These are phyloP conservation scores for Panicum virgatum DNA, from an alignment of 202 grass and related monocot genomes.

Conservation along the genomic window DNA sequence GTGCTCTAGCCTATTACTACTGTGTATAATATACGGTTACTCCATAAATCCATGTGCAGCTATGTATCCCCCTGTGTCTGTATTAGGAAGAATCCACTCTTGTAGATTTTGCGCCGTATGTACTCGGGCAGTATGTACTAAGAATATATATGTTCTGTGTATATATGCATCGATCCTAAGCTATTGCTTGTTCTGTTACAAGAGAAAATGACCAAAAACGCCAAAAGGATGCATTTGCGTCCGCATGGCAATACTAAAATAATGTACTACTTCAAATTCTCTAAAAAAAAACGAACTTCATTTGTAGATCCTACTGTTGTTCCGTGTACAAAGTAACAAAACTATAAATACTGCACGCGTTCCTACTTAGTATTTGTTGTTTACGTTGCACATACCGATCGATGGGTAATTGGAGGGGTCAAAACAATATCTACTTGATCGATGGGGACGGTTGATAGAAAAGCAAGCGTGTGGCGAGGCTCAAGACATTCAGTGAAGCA, in stretches of 20 bases:
- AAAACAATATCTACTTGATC: not conserved
- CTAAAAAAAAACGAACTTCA: not conserved
- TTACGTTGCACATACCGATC: not conserved
- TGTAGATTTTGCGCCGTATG: not conserved
- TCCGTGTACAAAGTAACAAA: too few species aligned
- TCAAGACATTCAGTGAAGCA: not conserved
- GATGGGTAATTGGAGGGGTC: not conserved
- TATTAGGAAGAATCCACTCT: not conserved
- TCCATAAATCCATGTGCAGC: not conserved
- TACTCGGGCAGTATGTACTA: not conserved
- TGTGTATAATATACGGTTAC: constrained; percentile 14
- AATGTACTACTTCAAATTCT: not conserved
- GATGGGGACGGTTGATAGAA: constrained; percentile 5
- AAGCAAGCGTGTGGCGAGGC: not conserved
- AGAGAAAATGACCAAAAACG: not conserved
- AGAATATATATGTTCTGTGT: not conserved
- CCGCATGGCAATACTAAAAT: not conserved
- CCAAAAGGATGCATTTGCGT: not conserved
- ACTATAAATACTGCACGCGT: too few species aligned
- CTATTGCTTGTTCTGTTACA: not conserved
- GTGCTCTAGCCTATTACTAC: too few species aligned
- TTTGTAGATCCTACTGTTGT: not conserved
- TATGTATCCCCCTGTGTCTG: not conserved
- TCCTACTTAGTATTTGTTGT: too few species aligned
- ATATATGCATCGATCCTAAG: too few species aligned